Evolutionary conservation across 805 yeast species (phyloP).

Genomic region (Soucietia sequanensis): DNA sequence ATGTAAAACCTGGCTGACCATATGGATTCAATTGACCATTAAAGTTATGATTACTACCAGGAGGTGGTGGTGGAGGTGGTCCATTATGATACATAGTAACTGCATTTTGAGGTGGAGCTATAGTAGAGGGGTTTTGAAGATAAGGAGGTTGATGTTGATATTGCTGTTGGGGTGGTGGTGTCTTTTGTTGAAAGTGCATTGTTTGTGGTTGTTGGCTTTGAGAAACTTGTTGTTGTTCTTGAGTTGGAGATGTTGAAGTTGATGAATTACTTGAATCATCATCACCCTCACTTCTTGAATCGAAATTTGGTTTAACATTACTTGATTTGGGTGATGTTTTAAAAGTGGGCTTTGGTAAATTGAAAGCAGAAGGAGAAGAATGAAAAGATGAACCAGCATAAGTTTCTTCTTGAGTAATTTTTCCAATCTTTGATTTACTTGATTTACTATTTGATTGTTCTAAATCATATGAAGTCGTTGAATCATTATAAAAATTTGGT

Average conservation of each 20-base stretch:
- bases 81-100: slow-evolving; percentile 3
- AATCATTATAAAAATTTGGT: too few relatives aligned
- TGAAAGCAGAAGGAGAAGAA: slow-evolving; percentile 54
- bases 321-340: slow-evolving; percentile 23
- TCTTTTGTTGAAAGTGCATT: too few relatives aligned
- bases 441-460: slow-evolving; percentile 4
- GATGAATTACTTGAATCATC: slow-evolving; percentile 6
- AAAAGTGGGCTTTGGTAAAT: slow-evolving; percentile 56
- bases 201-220: too few relatives aligned
- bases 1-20: slow-evolving; percentile 31
- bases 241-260: slow-evolving; percentile 9
- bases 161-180: too few relatives aligned
- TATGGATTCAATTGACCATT: too few relatives aligned
- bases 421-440: slow-evolving; percentile 3
- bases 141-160: slow-evolving; percentile 10
- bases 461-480: too few relatives aligned
- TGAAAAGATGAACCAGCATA: slow-evolving; percentile 60
- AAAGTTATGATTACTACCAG: too few relatives aligned
- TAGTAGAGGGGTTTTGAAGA: slow-evolving; percentile 31
- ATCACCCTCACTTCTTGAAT: neutral
- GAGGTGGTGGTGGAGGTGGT: slow-evolving; percentile 5
- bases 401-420: slow-evolving; percentile 23
- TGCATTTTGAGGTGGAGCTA: slow-evolving; percentile 6
- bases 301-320: neutral
- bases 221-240: slow-evolving; percentile 4